These are phyloP conservation scores for Clitocybe nebularis DNA, from an alignment of 1,284 basidiomycete species.

Conservation along the genomic window DNA sequence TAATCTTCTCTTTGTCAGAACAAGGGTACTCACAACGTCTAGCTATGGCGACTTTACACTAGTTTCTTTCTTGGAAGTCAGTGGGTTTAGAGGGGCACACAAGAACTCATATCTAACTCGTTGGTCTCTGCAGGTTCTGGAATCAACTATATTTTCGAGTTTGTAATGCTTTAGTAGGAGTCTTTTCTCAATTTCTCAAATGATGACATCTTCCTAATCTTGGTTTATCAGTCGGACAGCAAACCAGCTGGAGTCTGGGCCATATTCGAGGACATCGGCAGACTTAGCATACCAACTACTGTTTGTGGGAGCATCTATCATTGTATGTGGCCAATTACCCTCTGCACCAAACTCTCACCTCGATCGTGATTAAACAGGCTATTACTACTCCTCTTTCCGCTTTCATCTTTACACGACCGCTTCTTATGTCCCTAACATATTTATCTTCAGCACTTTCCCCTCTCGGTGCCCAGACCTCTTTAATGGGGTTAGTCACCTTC, in stretches of 20 bases:
- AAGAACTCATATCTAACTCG: too few relatives aligned
- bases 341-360: not conserved
- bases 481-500: constrained; percentile 72
- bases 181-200: not conserved
- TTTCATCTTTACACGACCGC: constrained; percentile 58
- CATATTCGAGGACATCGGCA: constrained; percentile 56
- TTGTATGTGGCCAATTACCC: constrained; percentile 41
- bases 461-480: constrained; percentile 58
- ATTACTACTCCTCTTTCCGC: constrained; percentile 65
- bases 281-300: constrained; percentile 76
- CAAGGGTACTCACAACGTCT: constrained; percentile 1
- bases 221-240: constrained; percentile 50
- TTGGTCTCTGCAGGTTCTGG: constrained; percentile 45
- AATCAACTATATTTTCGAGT: constrained; percentile 67
- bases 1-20: constrained; percentile 2
- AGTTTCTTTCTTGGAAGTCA: constrained; percentile 77
- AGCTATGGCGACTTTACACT: constrained; percentile 78
- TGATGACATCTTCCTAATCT: not conserved
- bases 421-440: constrained; percentile 69
- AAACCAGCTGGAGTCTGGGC: constrained; percentile 59
- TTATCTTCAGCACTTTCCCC: constrained; percentile 66
- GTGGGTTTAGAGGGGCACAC: too few relatives aligned
- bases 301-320: constrained; percentile 49
- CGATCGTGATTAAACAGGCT: constrained; percentile 26
- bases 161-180: constrained; percentile 75